These are phyloP conservation scores for Tubosaeta brunneosetosa DNA, from an alignment of 768 basidiomycete genomes.

Conservation along the genomic window DNA sequence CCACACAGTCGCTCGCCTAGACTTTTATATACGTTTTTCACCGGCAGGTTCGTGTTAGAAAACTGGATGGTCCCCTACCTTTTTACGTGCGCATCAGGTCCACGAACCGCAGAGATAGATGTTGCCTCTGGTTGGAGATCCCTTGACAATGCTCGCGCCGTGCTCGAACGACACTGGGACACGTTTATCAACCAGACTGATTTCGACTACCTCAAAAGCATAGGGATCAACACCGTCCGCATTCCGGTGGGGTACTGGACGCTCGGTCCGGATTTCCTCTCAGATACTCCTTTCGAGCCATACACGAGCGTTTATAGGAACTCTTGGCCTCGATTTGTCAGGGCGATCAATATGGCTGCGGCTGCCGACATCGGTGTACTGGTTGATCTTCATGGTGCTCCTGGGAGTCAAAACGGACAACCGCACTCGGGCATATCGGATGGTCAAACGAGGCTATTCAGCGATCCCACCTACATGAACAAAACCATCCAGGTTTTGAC, in stretches of 20 bases:
- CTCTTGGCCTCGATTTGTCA: slow-evolving; percentile 34
- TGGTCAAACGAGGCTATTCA: slow-evolving; percentile 37
- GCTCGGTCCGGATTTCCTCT: slow-evolving; percentile 26
- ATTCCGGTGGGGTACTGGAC: slow-evolving; percentile 59
- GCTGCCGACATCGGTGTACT: slow-evolving; percentile 43
- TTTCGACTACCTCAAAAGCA: slow-evolving; percentile 54
- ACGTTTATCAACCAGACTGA: slow-evolving; percentile 63
- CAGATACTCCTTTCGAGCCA: slow-evolving; percentile 35
- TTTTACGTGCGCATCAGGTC: slow-evolving; percentile 53
- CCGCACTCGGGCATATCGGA: slow-evolving; percentile 35
- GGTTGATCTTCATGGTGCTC: slow-evolving; percentile 51
- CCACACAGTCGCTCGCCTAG: no score
- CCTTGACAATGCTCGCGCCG: slow-evolving; percentile 36
- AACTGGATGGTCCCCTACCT: slow-evolving; percentile 70
- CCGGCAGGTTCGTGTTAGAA: slow-evolving; percentile 63
- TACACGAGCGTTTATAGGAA: slow-evolving; percentile 41
- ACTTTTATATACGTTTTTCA: background rate
- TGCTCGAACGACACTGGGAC: slow-evolving; percentile 74
- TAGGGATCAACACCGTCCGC: slow-evolving; percentile 59
- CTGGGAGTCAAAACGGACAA: slow-evolving; percentile 44
- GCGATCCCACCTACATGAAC: slow-evolving; percentile 30
- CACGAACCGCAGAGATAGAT: slow-evolving; percentile 54
- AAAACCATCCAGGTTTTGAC: slow-evolving; percentile 41
- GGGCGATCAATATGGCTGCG: slow-evolving; percentile 41
- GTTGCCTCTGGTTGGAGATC: slow-evolving; percentile 53